These are phyloP conservation scores for Purshia tridentata DNA, from an alignment of 306 rosid species.

Conservation along the genomic window DNA sequence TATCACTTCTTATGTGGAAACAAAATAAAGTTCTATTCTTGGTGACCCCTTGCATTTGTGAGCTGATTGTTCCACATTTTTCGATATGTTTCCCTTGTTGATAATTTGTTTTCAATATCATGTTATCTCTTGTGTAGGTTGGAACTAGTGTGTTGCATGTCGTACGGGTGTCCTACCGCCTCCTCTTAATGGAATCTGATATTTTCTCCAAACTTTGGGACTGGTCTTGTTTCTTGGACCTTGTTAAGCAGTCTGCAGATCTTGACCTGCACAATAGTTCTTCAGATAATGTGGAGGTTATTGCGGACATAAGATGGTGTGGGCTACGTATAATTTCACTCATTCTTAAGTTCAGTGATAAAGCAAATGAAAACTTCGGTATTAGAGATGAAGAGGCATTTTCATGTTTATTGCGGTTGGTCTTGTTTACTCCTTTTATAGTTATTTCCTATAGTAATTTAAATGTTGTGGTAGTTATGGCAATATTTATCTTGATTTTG, in stretches of 20 bases:
- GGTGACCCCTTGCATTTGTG: not conserved
- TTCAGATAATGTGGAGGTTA: conserved; percentile 16
- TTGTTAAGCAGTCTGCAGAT: conserved; percentile 36
- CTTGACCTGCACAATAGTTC: conserved; percentile 14
- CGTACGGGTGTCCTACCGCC: conserved; percentile 64
- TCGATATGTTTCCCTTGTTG: not conserved
- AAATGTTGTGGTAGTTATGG: not conserved
- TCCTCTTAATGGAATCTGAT: conserved; percentile 55
- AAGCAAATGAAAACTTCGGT: conserved; percentile 42
- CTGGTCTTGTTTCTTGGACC: conserved; percentile 69
- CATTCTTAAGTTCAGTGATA: conserved; percentile 52
- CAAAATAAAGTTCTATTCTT: not conserved
- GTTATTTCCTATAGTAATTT: conserved; percentile 14
- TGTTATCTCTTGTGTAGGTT: conserved; percentile 30
- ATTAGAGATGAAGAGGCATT: conserved; percentile 50
- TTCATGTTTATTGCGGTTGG: conserved; percentile 66
- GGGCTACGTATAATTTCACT: conserved; percentile 49
- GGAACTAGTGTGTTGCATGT: conserved; percentile 37
- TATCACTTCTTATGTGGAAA: not conserved
- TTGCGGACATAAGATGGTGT: conserved; percentile 67
- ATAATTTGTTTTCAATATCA: not conserved
- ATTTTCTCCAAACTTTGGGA: conserved; percentile 67
- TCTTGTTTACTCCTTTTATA: conserved; percentile 19
- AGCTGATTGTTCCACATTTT: not conserved
- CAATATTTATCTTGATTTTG: conserved; percentile 24